These are phyloP conservation scores for Pleurotus eryngii DNA, from an alignment of 768 basidiomycete genomes.

Conservation along the genomic window DNA sequence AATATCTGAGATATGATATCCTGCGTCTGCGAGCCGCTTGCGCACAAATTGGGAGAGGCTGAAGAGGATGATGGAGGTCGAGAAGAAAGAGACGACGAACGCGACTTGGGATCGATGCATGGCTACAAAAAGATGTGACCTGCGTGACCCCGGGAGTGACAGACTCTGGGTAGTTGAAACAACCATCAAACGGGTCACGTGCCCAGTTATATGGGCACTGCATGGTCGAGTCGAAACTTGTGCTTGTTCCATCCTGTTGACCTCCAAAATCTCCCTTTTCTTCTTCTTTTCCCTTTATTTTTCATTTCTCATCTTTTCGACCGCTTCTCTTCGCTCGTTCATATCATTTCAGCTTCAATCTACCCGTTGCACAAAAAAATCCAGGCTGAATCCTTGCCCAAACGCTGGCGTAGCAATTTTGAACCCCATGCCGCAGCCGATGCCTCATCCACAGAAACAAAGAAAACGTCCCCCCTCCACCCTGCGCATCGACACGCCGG, in stretches of 20 bases:
- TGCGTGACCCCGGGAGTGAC: neutral
- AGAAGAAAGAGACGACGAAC: conserved; percentile 52
- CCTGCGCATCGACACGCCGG: conserved; percentile 58
- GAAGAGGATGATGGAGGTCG: conserved; percentile 46
- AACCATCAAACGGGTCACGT: conserved; percentile 10
- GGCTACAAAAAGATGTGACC: conserved; percentile 13
- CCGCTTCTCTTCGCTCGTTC: conserved; percentile 1
- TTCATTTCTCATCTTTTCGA: conserved; percentile 6
- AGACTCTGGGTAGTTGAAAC: conserved; percentile 6
- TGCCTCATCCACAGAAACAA: conserved; percentile 8
- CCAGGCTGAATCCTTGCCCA: neutral
- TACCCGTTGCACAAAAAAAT: neutral
- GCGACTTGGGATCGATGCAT: conserved; percentile 53
- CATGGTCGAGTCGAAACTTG: conserved; percentile 2
- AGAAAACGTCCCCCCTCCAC: conserved; percentile 47
- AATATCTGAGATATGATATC: conserved; percentile 55
- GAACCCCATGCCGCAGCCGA: conserved; percentile 5
- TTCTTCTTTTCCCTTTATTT: conserved; percentile 18
- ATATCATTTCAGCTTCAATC: neutral
- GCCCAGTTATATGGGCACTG: neutral
- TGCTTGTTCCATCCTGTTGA: neutral
- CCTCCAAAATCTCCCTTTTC: conserved; percentile 11
- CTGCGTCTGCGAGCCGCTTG: conserved; percentile 43
- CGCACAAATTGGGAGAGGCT: conserved; percentile 38
- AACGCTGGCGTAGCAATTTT: conserved; percentile 6